A percentile compares a stretch with the other conserved stretches of the same genome.
These are phyloP conservation scores for Ambispora gerdemannii DNA, from an alignment of 192 early-diverging fungal genomes.

Conservation along the genomic window DNA sequence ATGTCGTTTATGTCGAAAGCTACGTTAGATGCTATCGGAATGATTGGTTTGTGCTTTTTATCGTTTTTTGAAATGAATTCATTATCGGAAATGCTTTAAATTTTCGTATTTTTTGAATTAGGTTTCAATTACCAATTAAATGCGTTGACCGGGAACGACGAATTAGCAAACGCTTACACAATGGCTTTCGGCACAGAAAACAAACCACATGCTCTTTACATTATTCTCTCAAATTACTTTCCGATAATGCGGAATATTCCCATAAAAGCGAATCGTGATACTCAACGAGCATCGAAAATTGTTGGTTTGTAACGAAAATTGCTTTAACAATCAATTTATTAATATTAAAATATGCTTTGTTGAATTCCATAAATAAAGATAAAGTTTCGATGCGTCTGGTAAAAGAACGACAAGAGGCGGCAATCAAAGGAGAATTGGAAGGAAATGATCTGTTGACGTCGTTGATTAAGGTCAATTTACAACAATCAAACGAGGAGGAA, in stretches of 20 bases:
- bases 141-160: slow-evolving; percentile 37
- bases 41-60: slow-evolving; percentile 35
- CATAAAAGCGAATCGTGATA: slow-evolving; percentile 29
- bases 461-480: slow-evolving; percentile 44
- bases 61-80: no score
- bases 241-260: slow-evolving; percentile 28
- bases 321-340: no score
- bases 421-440: slow-evolving; percentile 18
- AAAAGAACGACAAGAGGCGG: slow-evolving; percentile 33
- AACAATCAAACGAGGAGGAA: slow-evolving; percentile 36
- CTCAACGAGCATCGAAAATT: no score
- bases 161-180: slow-evolving; percentile 46
- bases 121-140: slow-evolving; percentile 52
- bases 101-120: no score
- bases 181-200: slow-evolving; percentile 33
- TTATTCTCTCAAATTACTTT: slow-evolving; percentile 33
- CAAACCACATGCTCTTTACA: slow-evolving; percentile 27
- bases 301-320: no score
- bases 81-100: no score
- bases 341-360: neutral
- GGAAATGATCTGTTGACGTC: slow-evolving; percentile 46
- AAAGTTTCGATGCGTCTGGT: slow-evolving; percentile 40
- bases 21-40: slow-evolving; percentile 49
- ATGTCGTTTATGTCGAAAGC: slow-evolving; percentile 38
- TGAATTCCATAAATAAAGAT: slow-evolving; percentile 31